Base-by-base conservation (phyloP, 2,329 filamentous ascomycete genomes). In the Fusarium sp. region DNA sequence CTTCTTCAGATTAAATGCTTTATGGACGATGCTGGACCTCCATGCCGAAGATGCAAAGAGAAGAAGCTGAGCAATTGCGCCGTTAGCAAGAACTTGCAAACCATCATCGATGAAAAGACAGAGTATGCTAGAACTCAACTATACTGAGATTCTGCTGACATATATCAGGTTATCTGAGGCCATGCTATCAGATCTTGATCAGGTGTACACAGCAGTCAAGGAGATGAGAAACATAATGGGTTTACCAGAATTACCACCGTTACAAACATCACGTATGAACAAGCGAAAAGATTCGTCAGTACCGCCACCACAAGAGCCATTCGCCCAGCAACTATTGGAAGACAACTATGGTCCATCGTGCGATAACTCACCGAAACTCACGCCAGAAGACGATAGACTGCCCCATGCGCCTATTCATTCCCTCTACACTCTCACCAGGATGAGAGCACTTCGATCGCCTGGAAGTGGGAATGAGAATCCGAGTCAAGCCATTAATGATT, bases 61-160 rank as follows among this genome's bases (percentile, higher is more conserved):
- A 75, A 79, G 22, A 80, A 80, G 27, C 66, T 84, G 3, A 77
- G 77, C 22, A 84, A 11, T 1, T 84, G 82, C 53, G 78, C 82
- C 0, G 68, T 84, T n/a, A 82, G 81, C 65, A 83, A 83, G 74
- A 83, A 81, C 33, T 70, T 84, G 1, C 82, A 84, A 58, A 83
- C 80, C 5, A 79, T 84, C 17, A 83, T 84, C 11, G 81, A 82
- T 56, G 82, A 84, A 36, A 80, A 81, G 49, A 79, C 80, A n/a
- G 80, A 82, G 80, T 82, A 75, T 49, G 77, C 0, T 1, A 1
- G 1, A 1, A 3, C 0, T 3, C 1, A 11, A 2, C 2, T 3
- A 0, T 4, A 4, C 0, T n/a, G 10, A 12, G 7, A 1, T 1
- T 1, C 0, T 4, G 15, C 54, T 74, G 6, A 70, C 55, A 9